Percentiles rank a stretch among this genome's conserved stretches.
These are phyloP conservation scores for Clonostachys byssicola DNA, from an alignment of 2,329 filamentous ascomycete genomes.

Conservation along the genomic window DNA sequence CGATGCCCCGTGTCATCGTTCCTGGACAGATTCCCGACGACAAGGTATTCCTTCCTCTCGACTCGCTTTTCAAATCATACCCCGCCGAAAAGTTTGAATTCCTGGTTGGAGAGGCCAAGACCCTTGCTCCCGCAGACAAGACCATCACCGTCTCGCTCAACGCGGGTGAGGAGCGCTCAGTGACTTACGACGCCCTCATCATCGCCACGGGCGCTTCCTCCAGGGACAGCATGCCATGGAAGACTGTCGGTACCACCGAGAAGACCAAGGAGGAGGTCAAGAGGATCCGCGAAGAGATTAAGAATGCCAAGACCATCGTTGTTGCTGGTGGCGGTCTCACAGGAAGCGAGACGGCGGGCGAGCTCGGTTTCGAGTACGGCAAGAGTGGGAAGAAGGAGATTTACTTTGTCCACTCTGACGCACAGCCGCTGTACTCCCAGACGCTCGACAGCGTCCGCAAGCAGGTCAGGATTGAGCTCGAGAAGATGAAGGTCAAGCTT, in stretches of 20 bases:
- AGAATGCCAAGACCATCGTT: slow-evolving; percentile 39
- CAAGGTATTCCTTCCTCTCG: slow-evolving; percentile 23
- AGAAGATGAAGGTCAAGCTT: slow-evolving; percentile 36
- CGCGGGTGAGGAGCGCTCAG: slow-evolving; percentile 21
- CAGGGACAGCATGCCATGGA: slow-evolving; percentile 42
- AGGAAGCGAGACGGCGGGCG: slow-evolving; percentile 45
- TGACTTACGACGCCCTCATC: slow-evolving; percentile 48
- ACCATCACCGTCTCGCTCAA: slow-evolving; percentile 32
- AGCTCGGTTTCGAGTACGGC: slow-evolving; percentile 43
- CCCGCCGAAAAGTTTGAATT: slow-evolving; percentile 43
- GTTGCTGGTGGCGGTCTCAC: slow-evolving; percentile 47
- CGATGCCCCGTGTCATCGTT: slow-evolving; percentile 40
- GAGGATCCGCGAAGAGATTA: slow-evolving; percentile 19
- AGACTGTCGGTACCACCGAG: slow-evolving; percentile 34
- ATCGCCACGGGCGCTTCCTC: slow-evolving; percentile 49
- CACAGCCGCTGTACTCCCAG: slow-evolving; percentile 28
- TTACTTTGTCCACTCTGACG: slow-evolving; percentile 31
- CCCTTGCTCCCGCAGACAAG: slow-evolving; percentile 33
- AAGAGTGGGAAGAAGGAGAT: slow-evolving; percentile 37
- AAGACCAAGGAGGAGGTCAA: slow-evolving; percentile 31
- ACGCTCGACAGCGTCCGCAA: slow-evolving; percentile 30
- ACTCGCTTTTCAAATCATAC: slow-evolving; percentile 43
- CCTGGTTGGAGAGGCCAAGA: slow-evolving; percentile 40
- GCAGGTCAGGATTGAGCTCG: slow-evolving; percentile 29
- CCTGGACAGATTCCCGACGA: slow-evolving; percentile 39